phyloP scores from a whole-genome alignment of 2,329 filamentous ascomycete genomes.

The Botrytis hyacinthi region DNA sequence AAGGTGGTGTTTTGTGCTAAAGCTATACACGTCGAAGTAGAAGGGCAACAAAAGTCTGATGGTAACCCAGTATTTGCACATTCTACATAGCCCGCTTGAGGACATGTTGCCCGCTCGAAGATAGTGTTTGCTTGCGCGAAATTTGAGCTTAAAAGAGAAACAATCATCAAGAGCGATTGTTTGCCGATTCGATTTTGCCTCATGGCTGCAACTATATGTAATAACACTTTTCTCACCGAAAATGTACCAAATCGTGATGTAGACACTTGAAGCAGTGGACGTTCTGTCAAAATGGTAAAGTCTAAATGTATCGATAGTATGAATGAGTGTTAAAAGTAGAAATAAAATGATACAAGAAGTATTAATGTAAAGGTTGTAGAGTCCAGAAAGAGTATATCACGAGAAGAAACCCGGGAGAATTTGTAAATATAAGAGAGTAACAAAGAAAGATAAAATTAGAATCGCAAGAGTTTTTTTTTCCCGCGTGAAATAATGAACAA shows the following conservation, averaged over 20 bases:
- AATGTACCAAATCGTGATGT: neutral
- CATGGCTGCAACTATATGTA: constrained; percentile 26
- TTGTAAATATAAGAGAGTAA: constrained; percentile 1
- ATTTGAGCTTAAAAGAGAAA: constrained; percentile 42
- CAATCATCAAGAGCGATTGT: constrained; percentile 26
- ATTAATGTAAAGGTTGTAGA: constrained; percentile 22
- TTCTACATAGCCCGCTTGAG: constrained; percentile 47
- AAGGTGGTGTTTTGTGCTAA: constrained; percentile 65
- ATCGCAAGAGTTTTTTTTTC: neutral
- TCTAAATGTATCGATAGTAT: constrained; percentile 5
- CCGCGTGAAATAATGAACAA: constrained; percentile 1
- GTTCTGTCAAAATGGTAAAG: constrained; percentile 8
- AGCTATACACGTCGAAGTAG: constrained; percentile 52
- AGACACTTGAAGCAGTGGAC: constrained; percentile 3
- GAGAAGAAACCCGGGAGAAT: neutral
- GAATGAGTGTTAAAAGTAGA: constrained; percentile 28
- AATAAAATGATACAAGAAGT: constrained; percentile 27
- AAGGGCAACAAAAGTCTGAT: constrained; percentile 64
- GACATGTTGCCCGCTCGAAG: constrained; percentile 51
- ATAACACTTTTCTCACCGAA: neutral
- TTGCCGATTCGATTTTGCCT: constrained; percentile 22
- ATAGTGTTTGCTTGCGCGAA: constrained; percentile 41
- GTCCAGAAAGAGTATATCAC: neutral
- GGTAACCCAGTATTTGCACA: constrained; percentile 57
- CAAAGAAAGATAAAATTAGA: constrained; percentile 15